phyloP scores from a whole-genome alignment of 1,284 basidiomycete species.

The Irpex rosettiformis region DNA sequence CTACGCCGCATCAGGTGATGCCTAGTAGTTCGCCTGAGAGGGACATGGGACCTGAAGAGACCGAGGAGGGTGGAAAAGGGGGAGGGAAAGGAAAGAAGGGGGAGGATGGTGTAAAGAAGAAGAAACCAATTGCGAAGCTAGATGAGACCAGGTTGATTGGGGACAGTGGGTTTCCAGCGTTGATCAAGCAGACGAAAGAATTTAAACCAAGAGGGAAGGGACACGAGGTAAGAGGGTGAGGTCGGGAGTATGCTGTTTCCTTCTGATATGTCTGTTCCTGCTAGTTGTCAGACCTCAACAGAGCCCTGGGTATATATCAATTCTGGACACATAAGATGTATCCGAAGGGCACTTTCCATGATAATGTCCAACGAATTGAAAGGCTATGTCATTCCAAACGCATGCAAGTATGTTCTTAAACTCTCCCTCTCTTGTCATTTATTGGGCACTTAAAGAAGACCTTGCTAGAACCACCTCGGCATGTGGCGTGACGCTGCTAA shows the following conservation, averaged over 20 bases:
- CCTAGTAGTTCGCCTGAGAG: conserved; percentile 46
- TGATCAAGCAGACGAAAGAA: conserved; percentile 69
- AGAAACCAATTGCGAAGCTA: conserved; percentile 54
- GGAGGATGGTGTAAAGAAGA: conserved; percentile 32
- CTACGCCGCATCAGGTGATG: conserved; percentile 40
- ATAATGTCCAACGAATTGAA: conserved; percentile 81
- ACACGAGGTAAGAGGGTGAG: conserved; percentile 64
- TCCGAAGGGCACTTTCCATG: conserved; percentile 81
- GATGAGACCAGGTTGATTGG: conserved; percentile 74
- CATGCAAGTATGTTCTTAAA: conserved; percentile 63
- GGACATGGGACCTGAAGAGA: conserved; percentile 23
- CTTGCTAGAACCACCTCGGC: conserved; percentile 55
- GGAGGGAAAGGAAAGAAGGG: conserved; percentile 25
- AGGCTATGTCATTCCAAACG: conserved; percentile 79
- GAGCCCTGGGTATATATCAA: conserved; percentile 80
- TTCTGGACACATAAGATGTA: conserved; percentile 92
- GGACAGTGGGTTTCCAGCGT: conserved; percentile 70
- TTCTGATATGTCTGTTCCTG: neutral
- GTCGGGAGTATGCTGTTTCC: neutral
- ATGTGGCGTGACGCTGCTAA: conserved; percentile 75
- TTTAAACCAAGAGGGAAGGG: conserved; percentile 86
- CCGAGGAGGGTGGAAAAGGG: conserved; percentile 16
- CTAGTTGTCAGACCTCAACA: conserved; percentile 73
- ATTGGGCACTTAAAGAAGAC: conserved; percentile 3
- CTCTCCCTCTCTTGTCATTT: conserved; percentile 6